These are phyloP conservation scores for Blakeslea trispora DNA, from an alignment of 371 early-diverging fungal species.

Conservation along the genomic window DNA sequence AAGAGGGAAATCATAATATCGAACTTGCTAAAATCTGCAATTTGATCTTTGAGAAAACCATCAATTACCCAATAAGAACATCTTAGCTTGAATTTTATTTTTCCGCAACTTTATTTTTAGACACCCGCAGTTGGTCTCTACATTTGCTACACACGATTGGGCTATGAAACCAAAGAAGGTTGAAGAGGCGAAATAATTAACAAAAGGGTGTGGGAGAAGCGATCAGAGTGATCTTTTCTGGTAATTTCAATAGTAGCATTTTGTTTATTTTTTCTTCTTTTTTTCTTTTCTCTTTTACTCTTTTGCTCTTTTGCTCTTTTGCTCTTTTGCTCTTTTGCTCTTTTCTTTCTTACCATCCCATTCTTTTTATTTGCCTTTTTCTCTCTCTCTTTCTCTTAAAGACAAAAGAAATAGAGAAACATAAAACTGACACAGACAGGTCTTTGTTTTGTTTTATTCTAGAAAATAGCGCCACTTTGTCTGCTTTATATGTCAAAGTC, in stretches of 20 bases:
- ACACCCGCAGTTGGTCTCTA: too few species aligned
- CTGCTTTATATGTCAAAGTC: too few species aligned
- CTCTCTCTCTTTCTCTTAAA: not conserved
- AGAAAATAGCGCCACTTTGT: too few species aligned
- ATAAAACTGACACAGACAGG: too few species aligned
- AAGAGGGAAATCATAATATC: too few species aligned
- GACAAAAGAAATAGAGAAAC: too few species aligned
- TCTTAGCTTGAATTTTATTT: too few species aligned
- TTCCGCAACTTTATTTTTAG: too few species aligned
- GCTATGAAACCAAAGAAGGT: conserved; percentile 6
- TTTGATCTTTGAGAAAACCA: too few species aligned
- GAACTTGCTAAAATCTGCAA: too few species aligned
- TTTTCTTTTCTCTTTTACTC: not conserved
- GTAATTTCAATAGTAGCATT: not conserved
- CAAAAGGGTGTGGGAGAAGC: not conserved
- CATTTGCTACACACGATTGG: not conserved
- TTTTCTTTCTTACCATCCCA: conserved; percentile 3
- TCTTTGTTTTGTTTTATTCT: too few species aligned
- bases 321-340: conserved; percentile 3
- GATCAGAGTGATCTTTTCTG: not conserved
- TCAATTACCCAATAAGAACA: too few species aligned
- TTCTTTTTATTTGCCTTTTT: not conserved
- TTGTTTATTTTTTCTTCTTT: not conserved
- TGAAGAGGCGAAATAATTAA: not conserved
- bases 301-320: conserved; percentile 5